These are phyloP conservation scores for Xylaria acuta DNA, from an alignment of 495 filamentous ascomycete genomes.

Conservation along the genomic window DNA sequence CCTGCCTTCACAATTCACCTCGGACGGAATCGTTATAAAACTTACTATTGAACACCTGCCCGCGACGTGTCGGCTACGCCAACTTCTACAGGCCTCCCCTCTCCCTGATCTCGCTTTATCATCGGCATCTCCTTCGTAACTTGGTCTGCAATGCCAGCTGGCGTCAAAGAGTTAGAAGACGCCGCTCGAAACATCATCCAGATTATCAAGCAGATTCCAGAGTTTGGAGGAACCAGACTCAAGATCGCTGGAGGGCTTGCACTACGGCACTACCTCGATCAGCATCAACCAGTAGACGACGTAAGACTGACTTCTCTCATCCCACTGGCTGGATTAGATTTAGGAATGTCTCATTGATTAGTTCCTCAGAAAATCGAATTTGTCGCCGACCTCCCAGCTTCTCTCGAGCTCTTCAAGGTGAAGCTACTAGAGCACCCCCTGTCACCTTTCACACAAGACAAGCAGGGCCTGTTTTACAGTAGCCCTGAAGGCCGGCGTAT, in stretches of 20 bases:
- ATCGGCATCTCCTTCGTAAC: background rate
- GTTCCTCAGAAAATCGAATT: conserved; percentile 36
- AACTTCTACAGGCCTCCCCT: background rate
- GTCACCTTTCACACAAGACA: conserved; percentile 33
- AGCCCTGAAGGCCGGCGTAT: conserved; percentile 29
- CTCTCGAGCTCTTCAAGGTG: conserved; percentile 31
- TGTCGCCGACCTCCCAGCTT: conserved; percentile 33
- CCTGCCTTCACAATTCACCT: background rate
- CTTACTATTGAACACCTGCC: background rate
- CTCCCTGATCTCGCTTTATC: background rate
- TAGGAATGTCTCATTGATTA: background rate
- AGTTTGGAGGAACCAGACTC: conserved; percentile 32
- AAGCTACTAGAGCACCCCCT: conserved; percentile 31
- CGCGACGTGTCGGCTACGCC: conserved; percentile 11
- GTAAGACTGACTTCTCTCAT: conserved; percentile 26
- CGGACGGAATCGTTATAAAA: background rate
- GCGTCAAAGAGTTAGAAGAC: conserved; percentile 33
- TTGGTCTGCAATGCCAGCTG: background rate
- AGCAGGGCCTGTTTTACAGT: conserved; percentile 30
- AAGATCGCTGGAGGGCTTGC: conserved; percentile 37
- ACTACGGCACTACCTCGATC: conserved; percentile 36
- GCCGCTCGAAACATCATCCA: conserved; percentile 37
- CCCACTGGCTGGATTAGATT: conserved; percentile 3
- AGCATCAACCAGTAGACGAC: conserved; percentile 35
- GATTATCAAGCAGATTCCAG: conserved; percentile 38